These are phyloP conservation scores for Meripilus lineatus DNA, from an alignment of 1,284 basidiomycete genomes.

Conservation along the genomic window DNA sequence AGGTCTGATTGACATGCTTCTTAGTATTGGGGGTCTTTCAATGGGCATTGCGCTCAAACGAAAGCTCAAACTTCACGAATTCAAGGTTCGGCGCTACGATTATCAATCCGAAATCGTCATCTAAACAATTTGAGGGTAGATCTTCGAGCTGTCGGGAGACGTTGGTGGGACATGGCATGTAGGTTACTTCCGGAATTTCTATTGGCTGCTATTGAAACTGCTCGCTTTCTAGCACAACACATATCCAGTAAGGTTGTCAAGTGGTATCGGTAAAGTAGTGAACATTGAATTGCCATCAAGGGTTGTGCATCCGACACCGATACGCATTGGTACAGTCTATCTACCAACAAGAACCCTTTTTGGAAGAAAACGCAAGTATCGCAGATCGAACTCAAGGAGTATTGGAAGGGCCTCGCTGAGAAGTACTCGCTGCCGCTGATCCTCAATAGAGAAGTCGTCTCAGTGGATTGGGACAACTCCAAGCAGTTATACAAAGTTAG, in stretches of 20 bases:
- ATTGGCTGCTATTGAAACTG: not conserved
- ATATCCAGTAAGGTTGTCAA: conserved; percentile 2
- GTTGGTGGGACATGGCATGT: conserved; percentile 34
- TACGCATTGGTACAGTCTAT: conserved; percentile 29
- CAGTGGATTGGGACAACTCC: conserved; percentile 35
- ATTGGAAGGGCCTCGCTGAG: conserved; percentile 24
- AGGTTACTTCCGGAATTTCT: conserved; percentile 2
- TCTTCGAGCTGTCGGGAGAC: conserved; percentile 28
- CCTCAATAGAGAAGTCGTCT: conserved; percentile 29
- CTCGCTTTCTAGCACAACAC: conserved; percentile 1
- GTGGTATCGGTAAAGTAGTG: not conserved
- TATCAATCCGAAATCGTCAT: too few species aligned
- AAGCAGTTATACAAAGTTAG: conserved; percentile 30
- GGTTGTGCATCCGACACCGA: conserved; percentile 24
- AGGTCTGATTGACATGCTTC: too few species aligned
- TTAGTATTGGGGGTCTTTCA: conserved; percentile 2
- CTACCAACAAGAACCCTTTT: conserved; percentile 25
- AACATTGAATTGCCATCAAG: conserved; percentile 6
- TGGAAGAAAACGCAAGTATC: conserved; percentile 23
- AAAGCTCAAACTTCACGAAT: not conserved
- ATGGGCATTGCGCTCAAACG: conserved; percentile 4
- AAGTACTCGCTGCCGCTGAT: conserved; percentile 22
- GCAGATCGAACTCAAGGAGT: conserved; percentile 29
- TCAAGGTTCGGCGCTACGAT: too few species aligned
- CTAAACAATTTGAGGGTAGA: conserved; percentile 20